phyloP scores from a whole-genome alignment of 345 rosid species.

The Populus tremula region DNA sequence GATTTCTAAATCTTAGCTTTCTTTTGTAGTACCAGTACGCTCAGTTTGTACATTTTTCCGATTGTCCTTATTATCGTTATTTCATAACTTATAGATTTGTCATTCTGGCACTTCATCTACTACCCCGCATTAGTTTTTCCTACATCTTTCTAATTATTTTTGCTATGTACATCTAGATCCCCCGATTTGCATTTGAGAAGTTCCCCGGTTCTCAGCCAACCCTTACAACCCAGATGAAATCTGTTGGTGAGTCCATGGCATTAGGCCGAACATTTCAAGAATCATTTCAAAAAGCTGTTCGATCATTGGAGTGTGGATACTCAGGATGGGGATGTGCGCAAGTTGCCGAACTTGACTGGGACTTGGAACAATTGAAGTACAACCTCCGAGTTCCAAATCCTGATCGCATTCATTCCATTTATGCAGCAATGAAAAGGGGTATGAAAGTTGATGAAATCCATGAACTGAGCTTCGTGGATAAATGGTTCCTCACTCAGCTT shows the following conservation, averaged over 20 bases:
- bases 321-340: slow-evolving; percentile 88
- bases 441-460: slow-evolving; percentile 82
- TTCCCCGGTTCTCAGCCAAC: slow-evolving; percentile 93
- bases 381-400: slow-evolving; percentile 87
- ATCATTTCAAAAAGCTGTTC: slow-evolving; percentile 91
- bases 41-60: not conserved
- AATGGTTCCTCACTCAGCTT: slow-evolving; percentile 93
- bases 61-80: not conserved
- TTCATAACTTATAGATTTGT: slow-evolving; percentile 1
- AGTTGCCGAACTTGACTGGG: slow-evolving; percentile 80
- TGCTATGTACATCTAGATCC: slow-evolving; percentile 47
- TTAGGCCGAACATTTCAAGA: slow-evolving; percentile 93
- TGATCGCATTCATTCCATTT: slow-evolving; percentile 73
- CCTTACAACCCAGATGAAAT: slow-evolving; percentile 94
- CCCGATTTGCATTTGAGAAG: slow-evolving; percentile 95
- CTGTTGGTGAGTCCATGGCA: slow-evolving; percentile 96
- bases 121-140: not conserved
- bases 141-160: not conserved
- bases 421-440: slow-evolving; percentile 96
- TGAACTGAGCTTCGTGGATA: slow-evolving; percentile 80
- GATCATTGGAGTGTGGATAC: slow-evolving; percentile 82
- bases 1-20: not conserved
- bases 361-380: slow-evolving; percentile 86
- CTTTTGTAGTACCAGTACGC: not conserved
- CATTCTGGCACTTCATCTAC: not conserved